These are phyloP conservation scores for Candida cerambycidarum DNA, from an alignment of 805 yeast species.

Conservation along the genomic window DNA sequence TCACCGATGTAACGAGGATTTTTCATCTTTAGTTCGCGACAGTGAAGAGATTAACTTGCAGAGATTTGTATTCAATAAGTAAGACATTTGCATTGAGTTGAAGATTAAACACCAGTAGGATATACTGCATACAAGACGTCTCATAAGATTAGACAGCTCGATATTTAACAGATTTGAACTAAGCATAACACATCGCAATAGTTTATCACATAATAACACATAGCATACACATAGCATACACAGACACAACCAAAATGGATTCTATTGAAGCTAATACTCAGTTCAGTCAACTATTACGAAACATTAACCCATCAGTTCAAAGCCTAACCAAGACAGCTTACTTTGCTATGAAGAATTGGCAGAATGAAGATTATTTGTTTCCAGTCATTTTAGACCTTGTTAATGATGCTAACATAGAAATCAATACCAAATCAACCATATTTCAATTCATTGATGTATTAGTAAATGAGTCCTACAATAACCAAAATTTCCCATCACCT, in stretches of 20 bases:
- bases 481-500: slow-evolving; percentile 33
- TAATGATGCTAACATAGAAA: slow-evolving; percentile 44
- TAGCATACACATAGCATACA: neutral
- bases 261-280: slow-evolving; percentile 83
- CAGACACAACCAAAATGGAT: slow-evolving; percentile 53
- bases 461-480: slow-evolving; percentile 37
- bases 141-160: too few relatives aligned
- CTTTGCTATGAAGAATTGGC: slow-evolving; percentile 57
- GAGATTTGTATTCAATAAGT: too few relatives aligned
- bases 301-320: slow-evolving; percentile 62
- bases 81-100: too few relatives aligned
- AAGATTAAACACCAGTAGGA: too few relatives aligned
- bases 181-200: neutral
- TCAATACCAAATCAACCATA: slow-evolving; percentile 64
- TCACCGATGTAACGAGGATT: too few relatives aligned
- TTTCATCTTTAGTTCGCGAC: too few relatives aligned
- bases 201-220: neutral
- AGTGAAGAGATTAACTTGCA: too few relatives aligned
- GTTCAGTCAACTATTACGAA: slow-evolving; percentile 64
- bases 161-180: too few relatives aligned
- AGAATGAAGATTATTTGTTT: slow-evolving; percentile 65
- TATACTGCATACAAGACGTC: too few relatives aligned
- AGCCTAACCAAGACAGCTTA: slow-evolving; percentile 51
- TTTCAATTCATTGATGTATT: slow-evolving; percentile 71
- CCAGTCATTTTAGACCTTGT: slow-evolving; percentile 65